Evolutionary conservation across 495 filamentous ascomycete species (phyloP).

Genomic region (Elasticomyces elasticus): DNA sequence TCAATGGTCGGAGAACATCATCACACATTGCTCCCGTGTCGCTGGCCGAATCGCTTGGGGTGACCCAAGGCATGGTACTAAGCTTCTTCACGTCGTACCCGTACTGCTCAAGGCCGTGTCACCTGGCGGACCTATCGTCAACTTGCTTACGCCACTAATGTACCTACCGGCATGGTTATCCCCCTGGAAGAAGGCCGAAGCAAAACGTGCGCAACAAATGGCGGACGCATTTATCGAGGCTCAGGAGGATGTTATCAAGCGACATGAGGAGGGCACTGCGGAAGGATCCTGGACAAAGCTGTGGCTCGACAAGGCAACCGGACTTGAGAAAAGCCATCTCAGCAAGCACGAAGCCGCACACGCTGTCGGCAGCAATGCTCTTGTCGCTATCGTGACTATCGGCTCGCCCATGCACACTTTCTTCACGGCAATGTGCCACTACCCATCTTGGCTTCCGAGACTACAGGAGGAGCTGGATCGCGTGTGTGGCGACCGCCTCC

Average conservation of each 20-base stretch:
- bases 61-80: conserved; percentile 7
- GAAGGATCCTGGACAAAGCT: conserved; percentile 11
- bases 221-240: conserved; percentile 7
- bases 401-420: conserved; percentile 6
- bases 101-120: conserved; percentile 1
- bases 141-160: not conserved
- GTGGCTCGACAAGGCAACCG: conserved; percentile 4
- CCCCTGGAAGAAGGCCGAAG: conserved; percentile 1
- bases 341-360: conserved; percentile 4
- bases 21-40: conserved; percentile 6
- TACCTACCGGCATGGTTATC: not conserved
- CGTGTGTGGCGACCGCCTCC: conserved; percentile 20
- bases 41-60: conserved; percentile 8
- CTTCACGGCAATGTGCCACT: conserved; percentile 7
- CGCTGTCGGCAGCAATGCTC: conserved; percentile 4
- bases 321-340: conserved; percentile 1
- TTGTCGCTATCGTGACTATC: conserved; percentile 8
- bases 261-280: conserved; percentile 1
- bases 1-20: conserved; percentile 5
- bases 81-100: conserved; percentile 3
- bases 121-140: not conserved
- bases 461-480: conserved; percentile 28
- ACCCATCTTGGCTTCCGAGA: conserved; percentile 2
- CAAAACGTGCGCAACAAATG: not conserved
- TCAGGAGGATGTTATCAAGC: conserved; percentile 4